phyloP scores from a whole-genome alignment of 2,329 filamentous ascomycete genomes.

The Colletotrichum camelliae region DNA sequence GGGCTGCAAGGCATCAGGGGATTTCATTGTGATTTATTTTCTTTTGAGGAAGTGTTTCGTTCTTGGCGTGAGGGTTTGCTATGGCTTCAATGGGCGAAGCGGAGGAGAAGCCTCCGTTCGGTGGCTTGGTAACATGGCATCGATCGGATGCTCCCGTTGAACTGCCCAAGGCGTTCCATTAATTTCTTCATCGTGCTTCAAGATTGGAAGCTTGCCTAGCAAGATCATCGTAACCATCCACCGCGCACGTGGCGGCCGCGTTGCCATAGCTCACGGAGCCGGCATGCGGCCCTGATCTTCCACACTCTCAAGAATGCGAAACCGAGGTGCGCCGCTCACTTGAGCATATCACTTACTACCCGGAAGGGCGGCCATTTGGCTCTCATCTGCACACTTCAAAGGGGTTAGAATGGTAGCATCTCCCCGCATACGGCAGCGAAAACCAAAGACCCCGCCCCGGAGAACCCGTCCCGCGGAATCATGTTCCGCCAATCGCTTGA shows the following conservation, averaged over 20 bases:
- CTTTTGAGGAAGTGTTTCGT: neutral
- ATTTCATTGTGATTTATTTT: neutral
- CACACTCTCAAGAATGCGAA: neutral
- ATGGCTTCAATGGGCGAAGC: neutral
- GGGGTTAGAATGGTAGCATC: neutral
- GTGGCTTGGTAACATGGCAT: neutral
- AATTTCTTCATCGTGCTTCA: neutral
- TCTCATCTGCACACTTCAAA: neutral
- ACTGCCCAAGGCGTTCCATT: neutral
- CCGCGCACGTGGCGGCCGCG: neutral
- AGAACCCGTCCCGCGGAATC: neutral
- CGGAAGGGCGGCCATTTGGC: neutral
- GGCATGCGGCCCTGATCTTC: neutral
- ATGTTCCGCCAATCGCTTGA: conserved; percentile 9
- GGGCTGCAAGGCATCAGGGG: neutral
- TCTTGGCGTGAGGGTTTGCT: neutral
- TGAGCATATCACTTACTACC: neutral
- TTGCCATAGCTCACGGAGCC: neutral
- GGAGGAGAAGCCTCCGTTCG: conserved; percentile 5
- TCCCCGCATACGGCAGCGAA: neutral
- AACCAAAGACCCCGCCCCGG: neutral
- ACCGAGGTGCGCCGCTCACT: neutral
- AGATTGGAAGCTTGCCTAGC: neutral
- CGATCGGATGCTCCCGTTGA: neutral
- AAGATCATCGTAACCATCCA: neutral